Percentiles rank a stretch among this genome's conserved stretches.
These are phyloP conservation scores for Spizellomyces sp. DNA, from an alignment of 192 early-diverging fungal species.

Conservation along the genomic window DNA sequence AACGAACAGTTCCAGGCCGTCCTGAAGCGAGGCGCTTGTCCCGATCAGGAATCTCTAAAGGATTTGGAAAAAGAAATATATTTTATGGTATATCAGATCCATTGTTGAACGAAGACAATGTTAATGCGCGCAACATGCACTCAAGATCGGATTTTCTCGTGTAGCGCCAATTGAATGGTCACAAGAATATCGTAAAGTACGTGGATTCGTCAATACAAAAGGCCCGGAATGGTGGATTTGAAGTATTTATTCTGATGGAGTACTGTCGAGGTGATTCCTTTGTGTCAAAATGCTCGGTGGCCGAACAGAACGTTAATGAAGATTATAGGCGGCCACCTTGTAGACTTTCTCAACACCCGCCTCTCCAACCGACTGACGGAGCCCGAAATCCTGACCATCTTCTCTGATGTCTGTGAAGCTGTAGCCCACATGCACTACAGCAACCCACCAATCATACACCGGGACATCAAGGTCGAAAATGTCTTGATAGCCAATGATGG, in stretches of 20 bases:
- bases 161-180: conserved; percentile 60
- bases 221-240: conserved; percentile 65
- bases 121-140: not conserved
- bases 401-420: conserved; percentile 81
- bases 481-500: conserved; percentile 59
- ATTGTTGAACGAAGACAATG: not conserved
- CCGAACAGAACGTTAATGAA: too few species aligned
- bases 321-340: conserved; percentile 68
- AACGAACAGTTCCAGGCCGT: conserved; percentile 58
- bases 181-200: conserved; percentile 82
- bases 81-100: conserved; percentile 65
- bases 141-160: conserved; percentile 36
- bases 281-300: not conserved
- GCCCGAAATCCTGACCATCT: conserved; percentile 86
- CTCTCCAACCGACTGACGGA: conserved; percentile 75
- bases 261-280: conserved; percentile 71
- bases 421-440: conserved; percentile 91
- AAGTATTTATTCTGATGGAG: conserved; percentile 90
- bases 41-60: conserved; percentile 65
- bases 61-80: conserved; percentile 73
- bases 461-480: conserved; percentile 83
- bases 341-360: conserved; percentile 85
- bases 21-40: conserved; percentile 78
- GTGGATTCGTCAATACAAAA: conserved; percentile 66
- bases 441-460: conserved; percentile 79